Percentiles rank a stretch among this genome's conserved stretches.
Conservation (phyloP, 352 stramenopile species). For the Saprolegnia diclina region DNA sequence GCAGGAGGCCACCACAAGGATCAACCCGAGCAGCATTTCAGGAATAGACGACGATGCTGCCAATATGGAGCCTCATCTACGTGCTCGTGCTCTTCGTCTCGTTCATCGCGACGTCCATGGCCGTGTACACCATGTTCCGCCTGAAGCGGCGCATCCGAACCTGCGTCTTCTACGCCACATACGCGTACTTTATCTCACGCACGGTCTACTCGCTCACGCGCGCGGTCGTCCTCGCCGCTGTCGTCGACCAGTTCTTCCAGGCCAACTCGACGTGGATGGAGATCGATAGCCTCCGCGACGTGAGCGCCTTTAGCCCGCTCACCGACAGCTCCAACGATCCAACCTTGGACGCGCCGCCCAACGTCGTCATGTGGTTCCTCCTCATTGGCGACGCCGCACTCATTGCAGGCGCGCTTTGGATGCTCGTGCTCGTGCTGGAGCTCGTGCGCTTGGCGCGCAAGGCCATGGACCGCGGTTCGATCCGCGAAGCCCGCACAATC, state of each 20-base stretch:
- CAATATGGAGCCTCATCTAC: conserved; percentile 22
- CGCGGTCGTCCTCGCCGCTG: background rate
- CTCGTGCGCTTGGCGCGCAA: conserved; percentile 14
- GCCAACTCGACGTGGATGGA: background rate
- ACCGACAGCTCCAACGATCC: background rate
- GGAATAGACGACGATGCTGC: background rate
- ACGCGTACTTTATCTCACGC: conserved; percentile 9
- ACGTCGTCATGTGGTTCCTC: background rate
- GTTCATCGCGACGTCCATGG: conserved; percentile 16
- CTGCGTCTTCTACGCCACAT: conserved; percentile 18
- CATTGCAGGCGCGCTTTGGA: conserved; percentile 14
- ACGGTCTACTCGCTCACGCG: conserved; percentile 17
- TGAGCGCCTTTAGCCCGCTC: background rate
- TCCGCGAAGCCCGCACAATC: background rate
- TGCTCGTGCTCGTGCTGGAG: conserved; percentile 19
- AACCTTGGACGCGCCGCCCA: background rate
- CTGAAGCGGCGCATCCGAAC: conserved; percentile 4
- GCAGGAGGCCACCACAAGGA: no score
- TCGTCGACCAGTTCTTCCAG: conserved; percentile 4
- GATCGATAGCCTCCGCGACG: conserved; percentile 11
- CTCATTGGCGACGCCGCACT: conserved; percentile 14
- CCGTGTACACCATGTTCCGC: background rate
- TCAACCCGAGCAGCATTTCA: no score
- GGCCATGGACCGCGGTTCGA: conserved; percentile 16
- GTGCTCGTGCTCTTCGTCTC: conserved; percentile 18